Conservation (phyloP, 1,284 basidiomycete species). For the Heimioporus retisporus region DNA sequence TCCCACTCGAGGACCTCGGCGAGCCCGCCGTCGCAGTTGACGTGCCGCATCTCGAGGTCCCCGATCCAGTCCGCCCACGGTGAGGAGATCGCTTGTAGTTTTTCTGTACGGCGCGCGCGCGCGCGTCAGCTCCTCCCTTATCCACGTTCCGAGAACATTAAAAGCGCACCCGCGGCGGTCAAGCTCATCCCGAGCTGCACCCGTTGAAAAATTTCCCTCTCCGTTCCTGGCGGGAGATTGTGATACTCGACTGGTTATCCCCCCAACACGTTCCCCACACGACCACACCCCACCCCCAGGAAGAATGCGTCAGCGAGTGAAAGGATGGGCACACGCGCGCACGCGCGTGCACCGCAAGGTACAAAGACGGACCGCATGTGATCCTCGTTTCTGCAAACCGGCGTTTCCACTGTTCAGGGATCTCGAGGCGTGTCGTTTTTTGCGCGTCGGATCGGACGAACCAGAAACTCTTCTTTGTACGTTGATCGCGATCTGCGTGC, state of each 20-base stretch:
- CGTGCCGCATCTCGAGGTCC: conserved; percentile 61
- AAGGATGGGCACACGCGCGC: neutral
- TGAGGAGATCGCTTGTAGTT: conserved; percentile 76
- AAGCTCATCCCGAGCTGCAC: conserved; percentile 81
- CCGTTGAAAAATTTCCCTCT: conserved; percentile 82
- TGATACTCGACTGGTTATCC: conserved; percentile 64
- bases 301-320: too few species aligned
- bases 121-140: too few species aligned
- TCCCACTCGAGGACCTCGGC: conserved; percentile 65
- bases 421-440: conserved; percentile 52
- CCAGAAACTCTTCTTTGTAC: conserved; percentile 68
- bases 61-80: conserved; percentile 67
- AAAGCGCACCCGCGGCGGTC: conserved; percentile 66
- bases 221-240: conserved; percentile 55
- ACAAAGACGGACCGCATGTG: conserved; percentile 64
- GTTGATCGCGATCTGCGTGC: conserved; percentile 55
- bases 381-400: conserved; percentile 64
- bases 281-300: too few species aligned
- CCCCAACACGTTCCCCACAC: too few species aligned
- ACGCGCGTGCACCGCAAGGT: too few species aligned
- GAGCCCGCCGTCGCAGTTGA: conserved; percentile 63
- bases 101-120: conserved; percentile 55
- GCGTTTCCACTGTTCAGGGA: conserved; percentile 61
- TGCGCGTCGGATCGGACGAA: conserved; percentile 60
- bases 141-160: too few species aligned